Base-by-base conservation (phyloP, 1,284 basidiomycete genomes). In the Trametes polyzona region DNA sequence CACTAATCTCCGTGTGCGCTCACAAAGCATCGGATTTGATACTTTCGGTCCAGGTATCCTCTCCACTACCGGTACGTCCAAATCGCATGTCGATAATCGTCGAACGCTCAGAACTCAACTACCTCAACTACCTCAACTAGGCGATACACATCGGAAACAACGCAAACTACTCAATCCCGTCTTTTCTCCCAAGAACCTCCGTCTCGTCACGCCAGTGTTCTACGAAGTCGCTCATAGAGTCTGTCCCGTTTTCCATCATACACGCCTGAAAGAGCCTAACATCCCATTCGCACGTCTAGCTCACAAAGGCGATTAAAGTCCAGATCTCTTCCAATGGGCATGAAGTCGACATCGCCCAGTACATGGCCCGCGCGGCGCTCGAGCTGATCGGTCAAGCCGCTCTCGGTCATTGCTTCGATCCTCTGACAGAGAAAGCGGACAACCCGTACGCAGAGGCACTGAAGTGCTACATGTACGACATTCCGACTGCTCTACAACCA, bases 141-240 rank as follows among this genome's bases (percentile, higher is more conserved):
- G 65, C 16, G 63, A 59, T 12, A 53, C 59, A 1, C 65, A 67
- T 39, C 56, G 52, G 33, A 61, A 51, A 12, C 63, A 68, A 21
- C 58, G 64, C n/a, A 66, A 69, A 41, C 58, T 71, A 12, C 58
- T 71, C 19, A 66, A 62, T 33, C 68, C 68, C 4, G 63, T 70
- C 21, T 71, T 71, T 52, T 66, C 67, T 5, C 51, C 60, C 12
- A 64, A 63, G 14, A 62, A 68, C 44, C 57, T 70, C 33, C 69
- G 68, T n/a, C 51, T 55, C 12, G 30, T 69, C 27, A 46, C 66
- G 8, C 69, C 65, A 1, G 54, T 67, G 9, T 67, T 70, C 47
- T 59, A 66, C 53, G 56, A 59, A 9, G 62, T 71, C 36, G 59
- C 63, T 5, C 35, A 64, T 29, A 37, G 66, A 48, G 67, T 69